These are phyloP conservation scores for Sporothrix pseudoabietina DNA, from an alignment of 2,329 filamentous ascomycete genomes.

Conservation along the genomic window DNA sequence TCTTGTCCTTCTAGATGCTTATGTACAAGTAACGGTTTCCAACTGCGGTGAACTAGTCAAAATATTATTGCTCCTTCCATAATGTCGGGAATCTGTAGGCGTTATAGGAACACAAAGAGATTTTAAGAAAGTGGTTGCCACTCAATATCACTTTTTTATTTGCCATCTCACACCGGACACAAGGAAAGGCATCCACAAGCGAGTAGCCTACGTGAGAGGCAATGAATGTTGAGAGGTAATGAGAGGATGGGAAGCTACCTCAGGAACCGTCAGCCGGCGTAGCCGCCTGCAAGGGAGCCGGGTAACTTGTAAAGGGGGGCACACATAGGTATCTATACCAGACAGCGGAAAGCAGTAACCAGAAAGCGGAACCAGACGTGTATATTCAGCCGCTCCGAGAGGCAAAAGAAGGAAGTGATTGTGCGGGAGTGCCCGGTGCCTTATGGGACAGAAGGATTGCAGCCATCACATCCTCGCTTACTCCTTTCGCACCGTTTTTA, in stretches of 20 bases:
- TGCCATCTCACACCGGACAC: not conserved
- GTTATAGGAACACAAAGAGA: not conserved
- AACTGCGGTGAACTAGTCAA: not conserved
- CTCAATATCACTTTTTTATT: not conserved
- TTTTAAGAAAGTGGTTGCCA: not conserved
- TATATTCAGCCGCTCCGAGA: not conserved
- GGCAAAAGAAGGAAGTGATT: not conserved
- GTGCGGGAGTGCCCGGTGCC: too few relatives aligned
- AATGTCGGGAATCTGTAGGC: not conserved
- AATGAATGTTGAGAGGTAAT: not conserved
- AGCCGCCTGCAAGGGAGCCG: slow-evolving; percentile 6
- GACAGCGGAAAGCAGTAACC: not conserved
- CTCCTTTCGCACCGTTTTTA: not conserved
- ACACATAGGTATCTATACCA: not conserved
- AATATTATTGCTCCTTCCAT: not conserved
- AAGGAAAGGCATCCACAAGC: not conserved
- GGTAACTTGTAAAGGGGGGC: not conserved
- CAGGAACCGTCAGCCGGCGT: not conserved
- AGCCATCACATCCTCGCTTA: not conserved
- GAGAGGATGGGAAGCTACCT: not conserved
- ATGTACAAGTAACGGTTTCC: too few relatives aligned
- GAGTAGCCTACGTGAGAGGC: not conserved
- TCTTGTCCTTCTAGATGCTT: not conserved
- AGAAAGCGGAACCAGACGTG: not conserved
- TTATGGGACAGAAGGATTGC: slow-evolving; percentile 5